Evolutionary conservation across 495 filamentous ascomycete species (phyloP), one percentile per base, ranked within the genome.

Genomic region (Annulohypoxylon moriforme): DNA sequence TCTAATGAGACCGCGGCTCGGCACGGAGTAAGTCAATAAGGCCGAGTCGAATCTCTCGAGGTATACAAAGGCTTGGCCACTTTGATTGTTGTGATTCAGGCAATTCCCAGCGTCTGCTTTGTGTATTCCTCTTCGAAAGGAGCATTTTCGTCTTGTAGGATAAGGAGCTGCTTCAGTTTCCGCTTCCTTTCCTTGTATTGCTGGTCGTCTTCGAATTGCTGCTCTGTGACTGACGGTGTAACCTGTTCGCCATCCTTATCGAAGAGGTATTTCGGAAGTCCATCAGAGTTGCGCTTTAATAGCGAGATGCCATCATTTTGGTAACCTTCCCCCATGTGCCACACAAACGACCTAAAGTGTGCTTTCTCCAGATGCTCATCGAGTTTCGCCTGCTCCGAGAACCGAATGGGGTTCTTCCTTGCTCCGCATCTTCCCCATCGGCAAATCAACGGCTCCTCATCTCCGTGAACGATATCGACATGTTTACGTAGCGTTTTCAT

Each of bases 401-500:
- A 75, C 10, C 16, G n/a, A 29, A 69, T 57, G 22, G 72, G 68
- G 29, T 40, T 73, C 14, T 64, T 52, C 22, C 38, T 59, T 44
- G 67, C 55, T 4, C 59, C 72, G 64, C 82, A 85, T 34, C 70
- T 76, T 27, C 67, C 68, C 80, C 80, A 84, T 16, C 70, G 77
- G 64, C 81, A 85, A 22, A 64, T 38, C n/a, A 74, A 46, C 44
- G 71, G 65, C 20, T 78, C 72, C 13, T 42, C 57, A 5, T 71
- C 64, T 13, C 78, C 78, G 70, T 86, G 92, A 4, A 89, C 79
- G 60, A 89, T 85, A 31, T 83, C 71, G 20, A 94, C 74, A 75
- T 96, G 93, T 59, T 85, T 87, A 60, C 88, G 87, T 20, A 96
- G 82, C 0, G 89, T 89, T 1, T 89, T 86, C 33, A 93, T 75